phyloP scores from a whole-genome alignment of 208 protist genomes.

The Naegleria gruberi region DNA sequence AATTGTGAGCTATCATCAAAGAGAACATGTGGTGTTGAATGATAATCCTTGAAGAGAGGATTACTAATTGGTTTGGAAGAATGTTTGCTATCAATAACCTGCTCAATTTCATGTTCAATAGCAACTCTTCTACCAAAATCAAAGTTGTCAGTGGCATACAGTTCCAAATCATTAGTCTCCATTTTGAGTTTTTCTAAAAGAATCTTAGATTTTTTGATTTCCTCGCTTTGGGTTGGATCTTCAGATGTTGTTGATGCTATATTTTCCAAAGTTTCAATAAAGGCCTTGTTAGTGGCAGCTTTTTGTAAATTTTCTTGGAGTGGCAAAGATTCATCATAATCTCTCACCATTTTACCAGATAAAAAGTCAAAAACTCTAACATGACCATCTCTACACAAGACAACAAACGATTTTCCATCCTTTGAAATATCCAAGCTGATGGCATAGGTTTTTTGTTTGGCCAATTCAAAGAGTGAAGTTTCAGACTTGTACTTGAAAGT shows the following conservation, averaged over 20 bases:
- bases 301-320: conserved; percentile 38
- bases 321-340: conserved; percentile 56
- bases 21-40: conserved; percentile 34
- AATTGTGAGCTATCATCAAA: conserved; percentile 68
- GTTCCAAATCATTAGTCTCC: conserved; percentile 17
- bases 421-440: conserved; percentile 41
- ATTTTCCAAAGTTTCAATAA: neutral
- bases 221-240: neutral
- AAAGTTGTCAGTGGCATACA: conserved; percentile 57
- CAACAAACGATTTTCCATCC: conserved; percentile 51
- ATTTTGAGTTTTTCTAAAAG: conserved; percentile 13
- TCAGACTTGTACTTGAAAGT: conserved; percentile 54
- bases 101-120: conserved; percentile 47
- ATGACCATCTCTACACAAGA: conserved; percentile 38
- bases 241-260: neutral
- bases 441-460: conserved; percentile 52
- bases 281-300: neutral
- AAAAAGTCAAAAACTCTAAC: conserved; percentile 46
- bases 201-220: neutral
- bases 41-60: no score
- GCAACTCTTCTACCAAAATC: conserved; percentile 75
- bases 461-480: conserved; percentile 68
- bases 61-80: neutral
- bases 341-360: conserved; percentile 52
- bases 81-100: neutral